Percentiles rank a stretch among this genome's conserved stretches.
Evolutionary conservation across 208 protist genomes (phyloP).

Genomic region (Phytomonas francai): DNA sequence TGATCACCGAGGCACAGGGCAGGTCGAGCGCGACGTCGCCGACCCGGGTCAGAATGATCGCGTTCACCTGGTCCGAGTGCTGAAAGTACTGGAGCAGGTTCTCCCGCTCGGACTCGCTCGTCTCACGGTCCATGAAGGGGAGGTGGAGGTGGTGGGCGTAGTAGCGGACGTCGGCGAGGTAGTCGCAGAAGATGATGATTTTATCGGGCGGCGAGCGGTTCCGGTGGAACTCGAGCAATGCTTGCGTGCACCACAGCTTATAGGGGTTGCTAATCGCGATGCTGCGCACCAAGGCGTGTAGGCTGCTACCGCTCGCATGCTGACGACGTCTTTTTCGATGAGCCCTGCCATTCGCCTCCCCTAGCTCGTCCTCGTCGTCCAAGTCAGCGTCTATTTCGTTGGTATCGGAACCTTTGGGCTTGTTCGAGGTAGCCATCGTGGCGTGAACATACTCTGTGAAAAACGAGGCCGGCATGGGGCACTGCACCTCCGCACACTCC

Average conservation of each 20-base stretch:
- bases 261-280: constrained; percentile 85
- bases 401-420: constrained; percentile 3
- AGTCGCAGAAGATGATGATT: constrained; percentile 90
- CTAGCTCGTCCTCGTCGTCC: constrained; percentile 9
- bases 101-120: constrained; percentile 68
- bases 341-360: background rate
- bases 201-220: constrained; percentile 87
- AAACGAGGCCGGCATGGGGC: constrained; percentile 89
- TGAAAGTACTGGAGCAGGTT: constrained; percentile 87
- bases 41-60: constrained; percentile 96
- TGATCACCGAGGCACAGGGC: constrained; percentile 99
- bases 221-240: constrained; percentile 95
- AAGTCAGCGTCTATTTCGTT: background rate
- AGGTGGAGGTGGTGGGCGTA: constrained; percentile 76
- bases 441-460: constrained; percentile 46
- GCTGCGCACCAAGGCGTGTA: constrained; percentile 23
- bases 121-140: constrained; percentile 83
- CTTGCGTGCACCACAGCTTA: constrained; percentile 89
- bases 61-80: constrained; percentile 74
- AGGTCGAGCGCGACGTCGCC: constrained; percentile 98
- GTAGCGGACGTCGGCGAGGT: constrained; percentile 73
- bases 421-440: background rate
- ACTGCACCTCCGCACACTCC: constrained; percentile 97
- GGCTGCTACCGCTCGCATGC: background rate
- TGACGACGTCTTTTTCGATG: background rate